Evolutionary conservation across 805 yeast species (phyloP), one percentile per base, ranked within the genome.

Genomic region (Wickerhamomyces silvicola): DNA sequence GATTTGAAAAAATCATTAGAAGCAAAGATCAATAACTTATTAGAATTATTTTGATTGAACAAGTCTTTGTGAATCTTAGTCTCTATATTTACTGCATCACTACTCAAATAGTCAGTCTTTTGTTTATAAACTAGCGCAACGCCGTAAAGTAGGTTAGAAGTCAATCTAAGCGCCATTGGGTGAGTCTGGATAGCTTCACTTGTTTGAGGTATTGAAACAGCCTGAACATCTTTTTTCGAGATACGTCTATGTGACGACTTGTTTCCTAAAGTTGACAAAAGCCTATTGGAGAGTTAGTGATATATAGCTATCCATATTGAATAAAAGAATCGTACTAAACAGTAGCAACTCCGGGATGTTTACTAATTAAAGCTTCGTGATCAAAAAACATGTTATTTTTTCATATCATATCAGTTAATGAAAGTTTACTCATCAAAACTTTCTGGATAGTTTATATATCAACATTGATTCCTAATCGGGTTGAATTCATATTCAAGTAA

Each of bases 91-190:
- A 41, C 37, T 0, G 49, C 35, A 31, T 52, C 56, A 20, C 31
- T 46, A 40, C 59, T 61, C 40, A 69, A 62, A 41, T 64, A 66
- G 4, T 64, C 65, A 0, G 70, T 62, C 46, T 77, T 71, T 18
- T 68, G 66, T 35, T 61, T 69, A 46, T 67, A 68, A 24, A 66
- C 50, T 22, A 71, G 36, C 2, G 73, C 55, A 5, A 70, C 55
- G 2, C 78, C 78, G 38, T 68, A 60, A 22, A 71, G 46, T 7
- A 71, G 42, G 28, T 50, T 64, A 0, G 75, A 67, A 1, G 60
- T 50, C 10, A 62, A 39, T 19, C 72, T 41, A 2, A 58, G 36
- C 2, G 53, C 48, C 27, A 48, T 27, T 10, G 50, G 33, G 16
- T 11, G 17, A 12, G 41, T 31, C 21, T 44, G 38, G 26, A 56